phyloP scores from a whole-genome alignment of 202 grass and related monocot genomes.

The Musa balbisiana region DNA sequence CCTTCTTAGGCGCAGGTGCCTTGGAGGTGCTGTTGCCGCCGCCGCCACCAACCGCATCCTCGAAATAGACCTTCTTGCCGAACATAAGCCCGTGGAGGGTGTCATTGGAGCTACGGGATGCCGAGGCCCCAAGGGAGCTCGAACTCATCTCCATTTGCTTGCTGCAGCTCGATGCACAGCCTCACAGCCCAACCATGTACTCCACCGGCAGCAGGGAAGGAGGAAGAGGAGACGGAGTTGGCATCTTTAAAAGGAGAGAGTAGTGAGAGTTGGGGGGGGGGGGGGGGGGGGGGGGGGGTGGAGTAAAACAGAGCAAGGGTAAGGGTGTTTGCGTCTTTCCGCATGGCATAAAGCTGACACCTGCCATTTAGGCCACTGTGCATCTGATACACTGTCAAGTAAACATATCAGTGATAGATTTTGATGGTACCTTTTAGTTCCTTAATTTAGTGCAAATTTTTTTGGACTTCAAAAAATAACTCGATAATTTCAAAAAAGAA shows the following conservation, averaged over 20 bases:
- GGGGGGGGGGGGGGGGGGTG: neutral
- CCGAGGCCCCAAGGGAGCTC: neutral
- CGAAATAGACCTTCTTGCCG: constrained; percentile 16
- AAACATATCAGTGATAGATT: neutral
- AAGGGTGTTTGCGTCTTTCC: neutral
- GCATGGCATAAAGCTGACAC: constrained; percentile 9
- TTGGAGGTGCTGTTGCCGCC: neutral
- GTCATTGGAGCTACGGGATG: neutral
- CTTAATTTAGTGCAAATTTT: neutral
- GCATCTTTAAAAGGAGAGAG: neutral
- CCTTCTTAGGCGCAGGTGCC: constrained; percentile 10
- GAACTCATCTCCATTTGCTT: constrained; percentile 12
- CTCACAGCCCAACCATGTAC: neutral
- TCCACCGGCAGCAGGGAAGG: too few species aligned
- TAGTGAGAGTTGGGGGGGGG: neutral
- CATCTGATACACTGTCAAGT: neutral
- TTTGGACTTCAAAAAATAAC: too few species aligned
- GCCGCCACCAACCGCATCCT: constrained; percentile 31
- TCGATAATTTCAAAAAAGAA: too few species aligned
- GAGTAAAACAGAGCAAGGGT: too few species aligned
- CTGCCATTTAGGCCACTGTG: constrained; percentile 10
- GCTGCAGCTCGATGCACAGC: neutral
- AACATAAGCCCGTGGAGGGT: constrained; percentile 17
- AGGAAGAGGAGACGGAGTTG: neutral
- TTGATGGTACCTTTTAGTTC: neutral